Percentiles rank a stretch among this genome's conserved stretches.
These are phyloP conservation scores for Mollisia scopiformis DNA, from an alignment of 2,329 filamentous ascomycete species.

Conservation along the genomic window DNA sequence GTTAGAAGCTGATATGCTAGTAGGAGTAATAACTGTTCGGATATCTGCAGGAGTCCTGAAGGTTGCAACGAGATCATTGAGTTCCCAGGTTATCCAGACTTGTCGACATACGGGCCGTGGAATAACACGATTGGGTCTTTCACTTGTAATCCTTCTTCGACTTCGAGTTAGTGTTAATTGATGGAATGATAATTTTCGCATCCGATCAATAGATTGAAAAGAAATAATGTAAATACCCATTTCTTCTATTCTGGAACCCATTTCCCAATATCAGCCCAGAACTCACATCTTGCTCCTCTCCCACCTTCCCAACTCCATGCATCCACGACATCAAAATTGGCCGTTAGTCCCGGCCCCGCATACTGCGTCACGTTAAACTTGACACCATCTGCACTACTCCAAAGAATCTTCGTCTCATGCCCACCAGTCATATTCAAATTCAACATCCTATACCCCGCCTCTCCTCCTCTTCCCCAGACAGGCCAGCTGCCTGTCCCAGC, in stretches of 20 bases:
- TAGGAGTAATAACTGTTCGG: constrained; percentile 8
- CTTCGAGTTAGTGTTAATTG: too few species aligned
- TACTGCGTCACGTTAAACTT: constrained; percentile 14
- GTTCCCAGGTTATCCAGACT: constrained; percentile 14
- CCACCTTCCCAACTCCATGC: constrained; percentile 23
- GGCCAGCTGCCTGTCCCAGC: constrained; percentile 9
- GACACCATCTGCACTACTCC: constrained; percentile 3
- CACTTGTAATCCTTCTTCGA: constrained; percentile 6
- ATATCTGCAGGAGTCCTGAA: constrained; percentile 8
- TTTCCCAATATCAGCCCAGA: constrained; percentile 16
- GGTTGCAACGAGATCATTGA: constrained; percentile 17
- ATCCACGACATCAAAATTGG: constrained; percentile 20
- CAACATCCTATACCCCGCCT: constrained; percentile 12
- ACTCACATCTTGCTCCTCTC: constrained; percentile 19
- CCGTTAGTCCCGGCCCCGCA: constrained; percentile 6
- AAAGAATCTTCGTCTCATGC: background rate
- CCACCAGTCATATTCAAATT: constrained; percentile 21
- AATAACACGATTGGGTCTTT: constrained; percentile 9
- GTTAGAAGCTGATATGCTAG: background rate
- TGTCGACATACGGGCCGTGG: constrained; percentile 13
- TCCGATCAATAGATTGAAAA: too few species aligned
- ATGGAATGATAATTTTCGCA: too few species aligned
- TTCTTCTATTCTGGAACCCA: constrained; percentile 14
- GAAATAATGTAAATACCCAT: background rate
- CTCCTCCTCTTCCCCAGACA: constrained; percentile 2